Conservation (phyloP, 805 yeast genomes). For the Zygoascus flipseniorum region DNA sequence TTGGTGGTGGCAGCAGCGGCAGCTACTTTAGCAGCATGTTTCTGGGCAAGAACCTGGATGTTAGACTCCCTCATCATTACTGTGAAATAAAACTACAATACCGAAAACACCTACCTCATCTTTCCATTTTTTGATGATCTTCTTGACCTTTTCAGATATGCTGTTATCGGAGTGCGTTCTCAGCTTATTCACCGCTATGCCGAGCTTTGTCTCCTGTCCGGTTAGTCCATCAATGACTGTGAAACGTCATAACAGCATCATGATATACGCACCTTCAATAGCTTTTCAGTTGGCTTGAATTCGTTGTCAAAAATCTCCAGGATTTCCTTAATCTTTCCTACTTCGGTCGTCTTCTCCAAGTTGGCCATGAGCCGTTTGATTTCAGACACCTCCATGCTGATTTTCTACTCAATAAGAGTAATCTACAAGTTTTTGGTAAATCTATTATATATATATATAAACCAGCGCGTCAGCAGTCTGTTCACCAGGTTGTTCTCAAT, state of each 20-base stretch:
- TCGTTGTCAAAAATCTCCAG: constrained; percentile 58
- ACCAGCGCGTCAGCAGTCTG: no score
- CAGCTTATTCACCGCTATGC: constrained; percentile 88
- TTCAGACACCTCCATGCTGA: constrained; percentile 43
- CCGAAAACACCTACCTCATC: constrained; percentile 54
- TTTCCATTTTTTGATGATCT: constrained; percentile 82
- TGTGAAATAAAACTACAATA: no score
- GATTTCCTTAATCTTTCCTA: constrained; percentile 58
- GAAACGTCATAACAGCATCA: not conserved
- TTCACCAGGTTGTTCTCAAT: not conserved
- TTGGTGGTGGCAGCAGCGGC: constrained; percentile 6
- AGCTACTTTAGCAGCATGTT: constrained; percentile 10
- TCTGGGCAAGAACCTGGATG: not conserved
- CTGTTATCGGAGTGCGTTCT: constrained; percentile 57
- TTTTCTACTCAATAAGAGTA: not conserved
- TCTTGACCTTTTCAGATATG: constrained; percentile 63
- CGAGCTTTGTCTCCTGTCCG: constrained; percentile 77
- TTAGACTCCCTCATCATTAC: not conserved
- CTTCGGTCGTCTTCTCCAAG: constrained; percentile 64
- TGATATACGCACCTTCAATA: constrained; percentile 46
- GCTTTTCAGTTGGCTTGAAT: constrained; percentile 74
- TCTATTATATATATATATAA: no score
- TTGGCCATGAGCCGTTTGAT: constrained; percentile 59
- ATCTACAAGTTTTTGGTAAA: no score
- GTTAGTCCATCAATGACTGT: not conserved